Evolutionary conservation across 108 stramenopile genomes (phyloP), one percentile per base, ranked within the genome.

Genomic region (Fragilaria crotonensis): DNA sequence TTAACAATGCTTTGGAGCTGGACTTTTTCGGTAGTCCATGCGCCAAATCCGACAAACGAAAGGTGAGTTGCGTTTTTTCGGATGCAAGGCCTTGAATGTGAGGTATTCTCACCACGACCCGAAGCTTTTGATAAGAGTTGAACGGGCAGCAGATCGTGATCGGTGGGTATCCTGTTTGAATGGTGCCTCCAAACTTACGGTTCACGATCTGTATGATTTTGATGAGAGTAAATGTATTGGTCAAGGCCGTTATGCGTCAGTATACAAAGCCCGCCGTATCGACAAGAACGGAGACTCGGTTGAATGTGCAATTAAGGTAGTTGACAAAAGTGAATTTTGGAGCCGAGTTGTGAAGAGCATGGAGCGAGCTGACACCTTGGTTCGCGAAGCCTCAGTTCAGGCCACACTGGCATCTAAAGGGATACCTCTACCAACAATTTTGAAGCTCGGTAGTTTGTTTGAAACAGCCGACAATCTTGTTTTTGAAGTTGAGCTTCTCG

Each of bases 241-340:
- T 27, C 61, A 59, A 29, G 89, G 89, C 17, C 72, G 84, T 29
- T 91, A 87, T 60, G 81, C 89, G 17, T 50, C 72, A 2, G 82
- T 91, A 3, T 77, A 62, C 57, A 72, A 83, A 17, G 84, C 81
- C 5, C 67, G 75, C 45, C 55, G 83, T 27, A 67, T 62, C 54
- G 47, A 47, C 20, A 29, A 23, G n/a, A 33, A 54, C 29, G 63
- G 53, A 46, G 18, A 27, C 2, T n/a, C 31, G n/a, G 66, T 58
- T 48, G 75, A 84, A 46, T 77, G 87, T 44, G 95, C 95, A 0
- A 41, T 96, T 14, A 94, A 96, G 77, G 70, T 96, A 22, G 75
- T 96, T 55, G 77, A 91, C 70, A 96, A 96, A 73, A 75, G 63
- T 48, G 77, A 87, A 48, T 96, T 95, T 75, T 94, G 94, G 93